Evolutionary conservation across 345 rosid species (phyloP).

Genomic region (Melaleuca alternifolia): DNA sequence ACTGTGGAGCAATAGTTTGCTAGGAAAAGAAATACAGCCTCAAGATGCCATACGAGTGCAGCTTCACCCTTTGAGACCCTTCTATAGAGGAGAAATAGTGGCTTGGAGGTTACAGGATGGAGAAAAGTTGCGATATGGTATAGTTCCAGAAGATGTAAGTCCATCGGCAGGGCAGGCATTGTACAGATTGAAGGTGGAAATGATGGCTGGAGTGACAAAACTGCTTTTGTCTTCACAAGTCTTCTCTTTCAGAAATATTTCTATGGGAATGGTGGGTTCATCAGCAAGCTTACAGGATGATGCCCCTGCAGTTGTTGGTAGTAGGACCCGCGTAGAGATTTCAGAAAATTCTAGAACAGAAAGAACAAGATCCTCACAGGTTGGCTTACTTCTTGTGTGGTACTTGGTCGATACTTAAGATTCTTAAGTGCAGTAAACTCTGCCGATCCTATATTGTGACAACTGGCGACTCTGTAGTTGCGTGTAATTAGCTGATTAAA

Average conservation of each 20-base stretch:
- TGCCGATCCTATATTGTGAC: background rate
- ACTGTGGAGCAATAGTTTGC: slow-evolving; percentile 19
- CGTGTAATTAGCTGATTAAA: background rate
- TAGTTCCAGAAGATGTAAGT: slow-evolving; percentile 84
- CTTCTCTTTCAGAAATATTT: slow-evolving; percentile 74
- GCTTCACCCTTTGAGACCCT: slow-evolving; percentile 86
- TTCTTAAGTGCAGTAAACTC: background rate
- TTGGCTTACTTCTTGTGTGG: slow-evolving; percentile 6
- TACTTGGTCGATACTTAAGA: background rate
- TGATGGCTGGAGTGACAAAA: slow-evolving; percentile 44
- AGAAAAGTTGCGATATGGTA: slow-evolving; percentile 85
- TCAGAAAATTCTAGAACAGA: slow-evolving; percentile 47
- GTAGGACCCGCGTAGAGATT: slow-evolving; percentile 8
- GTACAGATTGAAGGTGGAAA: slow-evolving; percentile 81
- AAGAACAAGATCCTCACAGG: slow-evolving; percentile 50
- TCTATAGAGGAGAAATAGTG: slow-evolving; percentile 85
- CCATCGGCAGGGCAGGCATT: slow-evolving; percentile 91
- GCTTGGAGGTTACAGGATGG: slow-evolving; percentile 76
- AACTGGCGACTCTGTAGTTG: background rate
- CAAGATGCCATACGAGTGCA: slow-evolving; percentile 83
- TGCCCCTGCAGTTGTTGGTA: slow-evolving; percentile 12
- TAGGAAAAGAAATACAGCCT: slow-evolving; percentile 72
- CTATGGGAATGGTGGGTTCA: slow-evolving; percentile 23
- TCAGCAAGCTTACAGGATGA: slow-evolving; percentile 17
- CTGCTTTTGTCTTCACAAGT: slow-evolving; percentile 82